Evolutionary conservation across 441 rosid species (phyloP), one percentile per base, ranked within the genome.

Genomic region (Capsella rubella): DNA sequence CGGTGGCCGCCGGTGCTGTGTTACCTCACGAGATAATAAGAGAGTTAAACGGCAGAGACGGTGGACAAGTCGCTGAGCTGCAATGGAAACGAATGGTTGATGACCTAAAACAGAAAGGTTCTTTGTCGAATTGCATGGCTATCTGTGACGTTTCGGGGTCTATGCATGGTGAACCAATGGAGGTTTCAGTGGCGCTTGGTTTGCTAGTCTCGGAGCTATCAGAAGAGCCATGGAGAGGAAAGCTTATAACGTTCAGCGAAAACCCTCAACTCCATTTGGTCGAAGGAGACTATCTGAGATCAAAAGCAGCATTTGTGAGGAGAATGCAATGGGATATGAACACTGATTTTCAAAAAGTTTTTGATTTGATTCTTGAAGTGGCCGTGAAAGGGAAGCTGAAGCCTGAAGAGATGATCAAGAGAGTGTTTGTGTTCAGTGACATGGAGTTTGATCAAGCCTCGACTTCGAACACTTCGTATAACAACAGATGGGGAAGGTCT

Each of bases 331-430:
- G 25, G 25, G 25, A 3, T 15, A 15, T 47, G 25, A 47, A 47
- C 52, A 47, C 52, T 15, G 52, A 47, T 47, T 47, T 47, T 47
- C 52, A 47, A 11, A 47, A 47, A 47, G 52, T 16, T 27, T 47
- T 47, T 3, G 52, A 47, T 47, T 47, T 47, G 25, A 47, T 47
- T 16, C 52, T 47, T 0, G 7, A 0, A 7, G 52, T 47, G 10
- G 52, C 52, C 25, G 52, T 47, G 1, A 2, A 47, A 47, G 18
- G 25, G 10, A 47, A 47, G 25, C 27, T 47, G 3, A 47, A 47
- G 52, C 52, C 27, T 0, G 11, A 15, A 47, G 52, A 47, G 3
- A 47, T 47, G 52, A 47, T 47, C 52, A 47, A 47, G 52, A 47
- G 52, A 4, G 25, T 21, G 25, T 21, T 21, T 21, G 25, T 21